Evolutionary conservation across 2,329 filamentous ascomycete species (phyloP).

Genomic region (Tolypocladium paradoxum): DNA sequence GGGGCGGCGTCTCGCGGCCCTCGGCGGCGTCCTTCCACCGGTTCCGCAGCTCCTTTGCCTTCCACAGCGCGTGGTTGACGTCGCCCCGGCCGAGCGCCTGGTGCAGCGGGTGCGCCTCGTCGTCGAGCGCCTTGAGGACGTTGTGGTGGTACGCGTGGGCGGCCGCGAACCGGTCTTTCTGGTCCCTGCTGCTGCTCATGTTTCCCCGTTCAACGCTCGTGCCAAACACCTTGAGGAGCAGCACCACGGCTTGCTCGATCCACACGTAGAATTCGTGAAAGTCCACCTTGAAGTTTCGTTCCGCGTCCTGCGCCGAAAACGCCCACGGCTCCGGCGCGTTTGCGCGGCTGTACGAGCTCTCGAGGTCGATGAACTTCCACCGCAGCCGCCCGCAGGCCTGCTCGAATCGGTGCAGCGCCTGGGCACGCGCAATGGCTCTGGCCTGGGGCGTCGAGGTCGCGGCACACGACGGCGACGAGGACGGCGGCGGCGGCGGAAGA

Average conservation of each 20-base stretch:
- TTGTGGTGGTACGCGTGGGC: slow-evolving; percentile 58
- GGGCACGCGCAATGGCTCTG: slow-evolving; percentile 5
- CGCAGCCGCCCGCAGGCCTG: slow-evolving; percentile 50
- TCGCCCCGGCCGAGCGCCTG: slow-evolving; percentile 41
- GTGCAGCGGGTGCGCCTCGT: slow-evolving; percentile 45
- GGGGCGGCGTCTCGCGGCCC: slow-evolving; percentile 21
- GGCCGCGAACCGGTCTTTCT: neutral
- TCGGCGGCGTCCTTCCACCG: slow-evolving; percentile 60
- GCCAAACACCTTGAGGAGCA: slow-evolving; percentile 53
- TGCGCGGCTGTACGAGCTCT: slow-evolving; percentile 44
- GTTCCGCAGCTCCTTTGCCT: slow-evolving; percentile 61
- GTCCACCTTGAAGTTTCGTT: slow-evolving; percentile 67
- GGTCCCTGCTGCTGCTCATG: slow-evolving; percentile 10
- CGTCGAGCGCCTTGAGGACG: slow-evolving; percentile 51
- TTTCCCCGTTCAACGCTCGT: slow-evolving; percentile 30
- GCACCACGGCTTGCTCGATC: slow-evolving; percentile 59
- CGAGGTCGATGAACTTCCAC: slow-evolving; percentile 53
- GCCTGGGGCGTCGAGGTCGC: neutral
- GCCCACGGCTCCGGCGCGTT: slow-evolving; percentile 23
- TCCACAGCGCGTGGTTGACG: slow-evolving; percentile 46
- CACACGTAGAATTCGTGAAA: slow-evolving; percentile 69
- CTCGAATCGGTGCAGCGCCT: slow-evolving; percentile 45
- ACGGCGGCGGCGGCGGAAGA: neutral
- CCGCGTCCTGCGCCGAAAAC: slow-evolving; percentile 33
- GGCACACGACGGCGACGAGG: neutral